Evolutionary conservation across 1,139 yeast genomes (phyloP).

Genomic region (Lodderomyces parapsilosis): DNA sequence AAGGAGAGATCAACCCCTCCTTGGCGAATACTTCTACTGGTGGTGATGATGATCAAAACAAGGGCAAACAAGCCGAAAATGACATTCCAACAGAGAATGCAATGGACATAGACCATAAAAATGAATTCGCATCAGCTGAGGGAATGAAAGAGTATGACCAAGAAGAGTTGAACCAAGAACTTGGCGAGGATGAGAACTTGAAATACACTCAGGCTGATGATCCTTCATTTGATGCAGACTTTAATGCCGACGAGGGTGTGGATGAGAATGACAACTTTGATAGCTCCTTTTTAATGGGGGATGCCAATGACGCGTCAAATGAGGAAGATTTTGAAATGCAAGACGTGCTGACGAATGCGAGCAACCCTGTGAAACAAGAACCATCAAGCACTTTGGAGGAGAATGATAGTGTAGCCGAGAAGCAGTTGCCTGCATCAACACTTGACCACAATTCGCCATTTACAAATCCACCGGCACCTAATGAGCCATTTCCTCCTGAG

Average conservation of each 20-base stretch:
- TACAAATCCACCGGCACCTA: background rate
- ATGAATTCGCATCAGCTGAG: conserved; percentile 24
- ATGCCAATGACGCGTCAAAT: conserved; percentile 21
- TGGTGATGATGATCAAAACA: background rate
- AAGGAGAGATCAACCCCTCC: no score
- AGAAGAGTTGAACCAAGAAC: conserved; percentile 18
- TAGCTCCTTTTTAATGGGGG: conserved; percentile 12
- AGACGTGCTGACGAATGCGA: conserved; percentile 17
- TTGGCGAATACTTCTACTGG: no score
- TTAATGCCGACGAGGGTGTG: conserved; percentile 11
- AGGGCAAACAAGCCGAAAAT: background rate
- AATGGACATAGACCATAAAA: conserved; percentile 7
- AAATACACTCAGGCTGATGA: conserved; percentile 14
- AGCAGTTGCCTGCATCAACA: background rate
- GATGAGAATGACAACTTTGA: conserved; percentile 14
- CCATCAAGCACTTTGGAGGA: conserved; percentile 13
- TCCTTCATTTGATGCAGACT: conserved; percentile 15
- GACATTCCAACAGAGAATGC: background rate
- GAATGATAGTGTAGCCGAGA: conserved; percentile 7
- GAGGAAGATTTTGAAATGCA: conserved; percentile 20
- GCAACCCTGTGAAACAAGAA: conserved; percentile 4
- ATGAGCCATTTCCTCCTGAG: background rate
- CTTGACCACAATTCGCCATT: background rate
- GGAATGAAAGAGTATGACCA: conserved; percentile 50
- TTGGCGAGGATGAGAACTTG: conserved; percentile 17